These are phyloP conservation scores for Pichia sp. DNA, from an alignment of 1,139 yeast species.

Conservation along the genomic window DNA sequence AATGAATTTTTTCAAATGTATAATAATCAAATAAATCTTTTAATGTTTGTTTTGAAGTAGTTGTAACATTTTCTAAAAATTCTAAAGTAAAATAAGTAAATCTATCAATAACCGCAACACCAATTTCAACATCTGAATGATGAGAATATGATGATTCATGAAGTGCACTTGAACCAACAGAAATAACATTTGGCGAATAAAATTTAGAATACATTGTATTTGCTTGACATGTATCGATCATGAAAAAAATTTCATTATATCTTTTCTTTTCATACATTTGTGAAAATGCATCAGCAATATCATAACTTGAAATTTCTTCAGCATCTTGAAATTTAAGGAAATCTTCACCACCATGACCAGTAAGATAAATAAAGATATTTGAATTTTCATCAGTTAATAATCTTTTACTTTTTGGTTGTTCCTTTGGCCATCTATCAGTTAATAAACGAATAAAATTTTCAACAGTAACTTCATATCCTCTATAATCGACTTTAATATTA, in stretches of 20 bases:
- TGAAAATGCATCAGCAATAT: conserved; percentile 93
- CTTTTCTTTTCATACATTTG: conserved; percentile 96
- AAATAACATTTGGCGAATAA: conserved; percentile 85
- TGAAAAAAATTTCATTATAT: conserved; percentile 89
- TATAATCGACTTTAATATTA: conserved; percentile 88
- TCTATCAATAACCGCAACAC: conserved; percentile 96
- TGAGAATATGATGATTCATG: conserved; percentile 94
- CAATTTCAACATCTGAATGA: conserved; percentile 90
- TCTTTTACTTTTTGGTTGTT: conserved; percentile 88
- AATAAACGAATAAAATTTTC: conserved; percentile 85
- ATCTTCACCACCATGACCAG: conserved; percentile 99
- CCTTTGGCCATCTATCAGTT: conserved; percentile 93
- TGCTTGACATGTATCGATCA: conserved; percentile 99
- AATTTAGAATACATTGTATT: conserved; percentile 93
- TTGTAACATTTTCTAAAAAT: conserved; percentile 73
- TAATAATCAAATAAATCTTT: conserved; percentile 80
- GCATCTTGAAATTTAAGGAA: conserved; percentile 97
- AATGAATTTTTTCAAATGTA: conserved; percentile 79
- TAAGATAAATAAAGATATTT: conserved; percentile 87
- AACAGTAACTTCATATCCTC: conserved; percentile 97
- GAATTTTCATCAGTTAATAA: conserved; percentile 89
- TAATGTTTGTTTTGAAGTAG: conserved; percentile 67
- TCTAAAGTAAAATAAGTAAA: conserved; percentile 91
- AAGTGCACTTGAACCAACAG: conserved; percentile 87
- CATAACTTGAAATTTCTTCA: conserved; percentile 92